Evolutionary conservation across 2,329 filamentous ascomycete genomes (phyloP).

Genomic region (Elsinoe fawcettii): DNA sequence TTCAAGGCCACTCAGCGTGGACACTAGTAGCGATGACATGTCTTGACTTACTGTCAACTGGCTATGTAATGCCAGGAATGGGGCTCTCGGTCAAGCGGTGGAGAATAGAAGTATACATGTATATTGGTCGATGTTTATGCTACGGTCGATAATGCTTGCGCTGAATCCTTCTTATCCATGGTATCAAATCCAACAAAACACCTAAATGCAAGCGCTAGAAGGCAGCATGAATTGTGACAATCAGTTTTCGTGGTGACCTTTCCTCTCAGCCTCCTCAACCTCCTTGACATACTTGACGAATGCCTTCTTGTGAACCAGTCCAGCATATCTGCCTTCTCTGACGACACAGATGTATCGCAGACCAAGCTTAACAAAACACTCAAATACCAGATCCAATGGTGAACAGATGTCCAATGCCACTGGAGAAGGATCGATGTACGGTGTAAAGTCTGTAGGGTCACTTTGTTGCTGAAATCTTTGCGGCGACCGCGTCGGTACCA

Average conservation of each 20-base stretch:
- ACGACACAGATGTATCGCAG: slow-evolving; percentile 87
- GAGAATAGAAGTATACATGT: not conserved
- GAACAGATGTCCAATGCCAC: slow-evolving; percentile 80
- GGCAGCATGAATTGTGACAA: not conserved
- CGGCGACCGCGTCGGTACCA: slow-evolving; percentile 1
- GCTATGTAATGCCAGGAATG: too few species aligned
- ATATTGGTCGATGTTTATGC: not conserved
- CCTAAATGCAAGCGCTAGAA: not conserved
- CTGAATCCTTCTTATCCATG: not conserved
- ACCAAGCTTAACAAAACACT: slow-evolving; percentile 91
- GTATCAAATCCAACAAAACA: not conserved
- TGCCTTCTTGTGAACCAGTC: slow-evolving; percentile 91
- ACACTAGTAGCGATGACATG: not conserved
- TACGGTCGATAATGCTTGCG: not conserved
- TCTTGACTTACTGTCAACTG: not conserved
- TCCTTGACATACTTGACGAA: slow-evolving; percentile 94
- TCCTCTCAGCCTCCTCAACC: slow-evolving; percentile 50
- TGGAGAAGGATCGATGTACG: slow-evolving; percentile 84
- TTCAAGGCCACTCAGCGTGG: not conserved
- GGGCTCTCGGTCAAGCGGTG: too few species aligned
- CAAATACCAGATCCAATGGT: slow-evolving; percentile 91
- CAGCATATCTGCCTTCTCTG: slow-evolving; percentile 74
- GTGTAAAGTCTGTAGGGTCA: slow-evolving; percentile 77
- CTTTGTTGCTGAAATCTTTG: slow-evolving; percentile 23
- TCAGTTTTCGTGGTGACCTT: slow-evolving; percentile 16